Evolutionary conservation across 306 rosid species (phyloP), one percentile per base, ranked within the genome.

Genomic region (Cucurbita pepo): DNA sequence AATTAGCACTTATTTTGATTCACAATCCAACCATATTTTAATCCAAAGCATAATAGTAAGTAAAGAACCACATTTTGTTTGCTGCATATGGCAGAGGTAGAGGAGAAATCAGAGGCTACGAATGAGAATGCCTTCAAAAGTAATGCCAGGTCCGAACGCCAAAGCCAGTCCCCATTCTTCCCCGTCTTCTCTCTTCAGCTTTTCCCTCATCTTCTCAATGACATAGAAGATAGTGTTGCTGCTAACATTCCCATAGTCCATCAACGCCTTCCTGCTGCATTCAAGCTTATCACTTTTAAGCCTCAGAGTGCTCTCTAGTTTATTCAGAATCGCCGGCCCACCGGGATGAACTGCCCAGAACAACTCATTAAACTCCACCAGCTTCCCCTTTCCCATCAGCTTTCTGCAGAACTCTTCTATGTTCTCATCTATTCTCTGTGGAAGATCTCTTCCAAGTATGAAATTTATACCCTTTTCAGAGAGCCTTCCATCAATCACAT

Each of bases 321-420:
- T 85, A 11, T 95, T 95, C 0, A 95, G 87, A 59, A 95, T 95
- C 12, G 97, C 99, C 0, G 96, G 99, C 2, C 97, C 96, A 3
- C 99, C 96, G 0, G 96, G 99, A 79, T 95, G 99, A 18, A 95
- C 97, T 0, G 93, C 96, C 99, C 99, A 91, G 55, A 95, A 95
- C 84, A 95, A 72, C 1, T 88, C 95, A 59, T 95, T 86, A 72
- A 86, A 91, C 5, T 82, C 87, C 56, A 82, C 81, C 76, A 74
- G 36, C 37, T 47, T 69, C 0, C 77, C 77, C 57, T 86, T 84
- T 2, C 70, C 85, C 84, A 88, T 84, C 0, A 95, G 80, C 75
- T 87, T 95, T 56, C 60, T 84, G 75, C 99, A 91, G 59, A 95
- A 95, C 6, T 58, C 91, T 76, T 95, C 96, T 19, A 91, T 95